Conservation (phyloP, 2,329 filamentous ascomycete genomes). For the Pseudofabraea citricarpa region DNA sequence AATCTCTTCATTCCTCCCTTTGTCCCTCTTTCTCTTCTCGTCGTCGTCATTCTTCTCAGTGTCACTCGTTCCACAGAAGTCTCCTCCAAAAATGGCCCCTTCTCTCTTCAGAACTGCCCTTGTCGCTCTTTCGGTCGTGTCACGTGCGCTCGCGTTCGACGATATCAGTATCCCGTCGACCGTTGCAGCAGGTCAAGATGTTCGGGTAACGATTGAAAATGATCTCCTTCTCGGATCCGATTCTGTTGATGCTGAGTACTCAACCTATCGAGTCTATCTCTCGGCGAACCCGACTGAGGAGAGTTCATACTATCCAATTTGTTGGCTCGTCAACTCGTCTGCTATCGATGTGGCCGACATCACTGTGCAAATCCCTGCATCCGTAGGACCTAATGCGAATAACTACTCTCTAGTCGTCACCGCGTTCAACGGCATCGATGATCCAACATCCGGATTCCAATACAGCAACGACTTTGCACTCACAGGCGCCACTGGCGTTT, state of each 20-base stretch:
- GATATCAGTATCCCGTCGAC: constrained; percentile 7
- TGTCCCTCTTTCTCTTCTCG: background rate
- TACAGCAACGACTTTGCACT: background rate
- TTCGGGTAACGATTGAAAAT: constrained; percentile 30
- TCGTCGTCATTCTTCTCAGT: background rate
- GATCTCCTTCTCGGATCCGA: constrained; percentile 14
- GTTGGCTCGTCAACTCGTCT: constrained; percentile 29
- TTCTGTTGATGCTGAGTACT: constrained; percentile 19
- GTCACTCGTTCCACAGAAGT: background rate
- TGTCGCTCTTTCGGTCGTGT: background rate
- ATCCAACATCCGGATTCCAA: constrained; percentile 4
- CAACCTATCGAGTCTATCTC: constrained; percentile 28
- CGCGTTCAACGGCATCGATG: constrained; percentile 6
- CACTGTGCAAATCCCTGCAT: constrained; percentile 26
- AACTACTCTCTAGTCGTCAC: constrained; percentile 26
- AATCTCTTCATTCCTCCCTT: background rate
- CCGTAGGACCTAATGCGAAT: constrained; percentile 24
- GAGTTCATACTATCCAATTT: constrained; percentile 26
- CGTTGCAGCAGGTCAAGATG: constrained; percentile 9
- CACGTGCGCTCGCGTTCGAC: constrained; percentile 6
- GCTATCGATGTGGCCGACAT: constrained; percentile 21
- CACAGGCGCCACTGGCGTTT: background rate
- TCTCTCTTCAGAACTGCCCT: background rate
- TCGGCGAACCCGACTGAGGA: constrained; percentile 26
- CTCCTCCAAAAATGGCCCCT: background rate